Evolutionary conservation across 2,329 filamentous ascomycete genomes (phyloP).

Genomic region (Colletotrichum cordylinicola): DNA sequence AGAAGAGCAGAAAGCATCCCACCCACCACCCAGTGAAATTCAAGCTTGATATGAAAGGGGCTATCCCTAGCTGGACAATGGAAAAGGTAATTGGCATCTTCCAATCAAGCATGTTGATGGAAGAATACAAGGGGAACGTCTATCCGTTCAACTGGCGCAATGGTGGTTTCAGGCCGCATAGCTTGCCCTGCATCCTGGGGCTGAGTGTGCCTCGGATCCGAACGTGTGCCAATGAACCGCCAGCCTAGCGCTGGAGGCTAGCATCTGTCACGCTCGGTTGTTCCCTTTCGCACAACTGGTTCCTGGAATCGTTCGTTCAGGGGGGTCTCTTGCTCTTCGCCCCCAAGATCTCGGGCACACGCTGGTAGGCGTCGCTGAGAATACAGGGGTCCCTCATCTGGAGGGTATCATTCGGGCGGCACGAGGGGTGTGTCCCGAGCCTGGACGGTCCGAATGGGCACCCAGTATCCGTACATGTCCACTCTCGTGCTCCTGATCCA

Average conservation of each 20-base stretch:
- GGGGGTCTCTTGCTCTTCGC: slow-evolving; percentile 17
- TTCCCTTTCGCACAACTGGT: slow-evolving; percentile 13
- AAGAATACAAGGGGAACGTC: not conserved
- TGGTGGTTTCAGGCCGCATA: slow-evolving; percentile 23
- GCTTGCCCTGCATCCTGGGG: slow-evolving; percentile 9
- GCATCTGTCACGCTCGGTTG: slow-evolving; percentile 17
- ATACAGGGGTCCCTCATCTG: not conserved
- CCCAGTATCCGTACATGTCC: not conserved
- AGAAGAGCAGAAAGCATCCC: not conserved
- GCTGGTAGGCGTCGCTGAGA: slow-evolving; percentile 7
- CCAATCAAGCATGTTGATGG: not conserved
- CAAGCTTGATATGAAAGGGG: slow-evolving; percentile 1
- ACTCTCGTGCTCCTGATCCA: slow-evolving; percentile 12
- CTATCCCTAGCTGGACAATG: not conserved
- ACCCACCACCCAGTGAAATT: not conserved
- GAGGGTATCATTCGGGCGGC: not conserved
- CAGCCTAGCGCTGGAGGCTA: slow-evolving; percentile 9
- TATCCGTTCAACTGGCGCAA: slow-evolving; percentile 19
- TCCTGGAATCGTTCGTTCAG: slow-evolving; percentile 17
- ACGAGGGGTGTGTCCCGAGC: slow-evolving; percentile 1
- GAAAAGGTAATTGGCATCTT: not conserved
- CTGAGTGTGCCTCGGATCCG: slow-evolving; percentile 21
- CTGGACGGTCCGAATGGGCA: slow-evolving; percentile 15
- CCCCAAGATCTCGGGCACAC: slow-evolving; percentile 21
- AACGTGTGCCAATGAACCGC: slow-evolving; percentile 8